These are phyloP conservation scores for Emmonsiellopsis sp. DNA, from an alignment of 2,329 filamentous ascomycete species.

Conservation along the genomic window DNA sequence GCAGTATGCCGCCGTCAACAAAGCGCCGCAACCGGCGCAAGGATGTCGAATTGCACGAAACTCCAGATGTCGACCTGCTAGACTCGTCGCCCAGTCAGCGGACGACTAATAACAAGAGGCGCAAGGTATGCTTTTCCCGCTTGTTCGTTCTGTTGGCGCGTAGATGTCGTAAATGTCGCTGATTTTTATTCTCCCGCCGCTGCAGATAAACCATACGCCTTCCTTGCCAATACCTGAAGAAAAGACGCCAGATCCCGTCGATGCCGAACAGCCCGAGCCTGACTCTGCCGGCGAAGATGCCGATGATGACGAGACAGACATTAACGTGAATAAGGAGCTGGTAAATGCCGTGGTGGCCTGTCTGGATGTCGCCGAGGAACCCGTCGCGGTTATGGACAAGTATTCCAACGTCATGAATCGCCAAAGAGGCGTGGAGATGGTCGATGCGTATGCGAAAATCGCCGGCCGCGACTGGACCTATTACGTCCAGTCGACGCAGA, in stretches of 20 bases:
- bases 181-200: background rate
- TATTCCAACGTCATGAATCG: constrained; percentile 37
- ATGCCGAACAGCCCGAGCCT: constrained; percentile 22
- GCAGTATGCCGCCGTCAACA: constrained; percentile 34
- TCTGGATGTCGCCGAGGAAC: constrained; percentile 35
- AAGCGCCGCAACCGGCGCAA: constrained; percentile 38
- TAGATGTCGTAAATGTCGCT: background rate
- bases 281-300: constrained; percentile 29
- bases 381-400: constrained; percentile 35
- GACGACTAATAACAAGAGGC: constrained; percentile 34
- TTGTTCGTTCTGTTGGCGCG: background rate
- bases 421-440: constrained; percentile 35
- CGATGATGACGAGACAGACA: too few relatives aligned
- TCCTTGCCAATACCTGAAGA: constrained; percentile 22
- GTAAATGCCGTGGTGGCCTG: constrained; percentile 41
- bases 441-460: constrained; percentile 43
- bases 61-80: constrained; percentile 36
- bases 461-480: constrained; percentile 45
- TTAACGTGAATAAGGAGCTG: constrained; percentile 34
- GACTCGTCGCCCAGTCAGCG: constrained; percentile 41
- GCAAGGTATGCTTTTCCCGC: constrained; percentile 32
- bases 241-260: constrained; percentile 26
- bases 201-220: constrained; percentile 23
- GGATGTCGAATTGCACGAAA: constrained; percentile 36
- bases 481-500: constrained; percentile 40